These are phyloP conservation scores for Vanderwaltozyma verrucispora DNA, from an alignment of 805 yeast genomes.

Conservation along the genomic window DNA sequence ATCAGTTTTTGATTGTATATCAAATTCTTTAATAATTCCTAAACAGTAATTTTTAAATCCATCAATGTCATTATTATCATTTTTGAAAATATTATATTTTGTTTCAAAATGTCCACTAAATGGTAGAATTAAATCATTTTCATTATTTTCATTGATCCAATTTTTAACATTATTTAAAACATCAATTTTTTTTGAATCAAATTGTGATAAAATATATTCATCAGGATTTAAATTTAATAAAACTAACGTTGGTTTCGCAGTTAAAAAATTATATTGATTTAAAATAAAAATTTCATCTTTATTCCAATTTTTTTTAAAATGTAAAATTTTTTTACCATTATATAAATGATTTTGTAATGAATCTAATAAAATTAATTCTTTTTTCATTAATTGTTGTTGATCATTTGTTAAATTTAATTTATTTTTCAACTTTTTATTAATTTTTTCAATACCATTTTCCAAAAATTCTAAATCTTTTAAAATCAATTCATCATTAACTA, in stretches of 20 bases:
- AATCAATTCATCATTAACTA: constrained; percentile 65
- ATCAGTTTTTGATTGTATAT: constrained; percentile 31
- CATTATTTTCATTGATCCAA: constrained; percentile 56
- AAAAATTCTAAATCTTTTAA: constrained; percentile 68
- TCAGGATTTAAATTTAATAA: constrained; percentile 62
- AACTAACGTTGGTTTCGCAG: constrained; percentile 83
- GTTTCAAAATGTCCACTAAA: constrained; percentile 50
- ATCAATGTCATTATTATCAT: constrained; percentile 10
- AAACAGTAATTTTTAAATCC: constrained; percentile 7
- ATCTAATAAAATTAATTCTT: constrained; percentile 35
- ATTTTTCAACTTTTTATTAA: constrained; percentile 35
- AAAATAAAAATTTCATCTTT: constrained; percentile 55
- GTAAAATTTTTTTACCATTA: constrained; percentile 43
- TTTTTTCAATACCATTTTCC: constrained; percentile 44
- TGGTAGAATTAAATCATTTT: constrained; percentile 59
- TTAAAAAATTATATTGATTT: constrained; percentile 61
- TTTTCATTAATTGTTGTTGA: constrained; percentile 16
- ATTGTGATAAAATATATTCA: constrained; percentile 40
- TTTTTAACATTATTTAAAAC: constrained; percentile 39
- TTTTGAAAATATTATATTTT: constrained; percentile 22
- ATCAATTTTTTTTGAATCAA: constrained; percentile 34
- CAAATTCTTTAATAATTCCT: constrained; percentile 17
- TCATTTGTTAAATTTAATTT: constrained; percentile 12
- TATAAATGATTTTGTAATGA: constrained; percentile 41
- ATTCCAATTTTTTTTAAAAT: constrained; percentile 52